Conservation (phyloP, 306 rosid genomes). For the Comarum palustre region DNA sequence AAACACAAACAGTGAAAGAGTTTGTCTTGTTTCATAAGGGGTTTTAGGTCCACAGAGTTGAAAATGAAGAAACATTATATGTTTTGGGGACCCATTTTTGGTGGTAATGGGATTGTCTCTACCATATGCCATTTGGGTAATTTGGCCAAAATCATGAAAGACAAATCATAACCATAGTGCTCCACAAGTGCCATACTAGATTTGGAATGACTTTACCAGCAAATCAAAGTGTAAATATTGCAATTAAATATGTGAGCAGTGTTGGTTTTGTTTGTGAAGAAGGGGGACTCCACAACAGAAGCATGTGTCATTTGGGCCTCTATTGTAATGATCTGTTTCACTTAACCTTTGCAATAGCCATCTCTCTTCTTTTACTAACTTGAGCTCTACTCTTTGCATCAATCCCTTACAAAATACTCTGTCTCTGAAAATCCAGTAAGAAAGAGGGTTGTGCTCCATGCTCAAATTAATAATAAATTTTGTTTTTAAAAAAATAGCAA, state of each 20-base stretch:
- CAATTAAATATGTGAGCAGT: background rate
- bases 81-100: background rate
- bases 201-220: background rate
- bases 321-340: slow-evolving; percentile 55
- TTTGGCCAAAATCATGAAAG: slow-evolving; percentile 14
- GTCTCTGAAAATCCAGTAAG: slow-evolving; percentile 28
- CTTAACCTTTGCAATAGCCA: slow-evolving; percentile 12
- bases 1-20: background rate
- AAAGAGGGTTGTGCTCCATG: slow-evolving; percentile 20
- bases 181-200: background rate
- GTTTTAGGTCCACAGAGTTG: background rate
- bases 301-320: slow-evolving; percentile 52
- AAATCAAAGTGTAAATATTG: background rate
- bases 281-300: slow-evolving; percentile 68
- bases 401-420: slow-evolving; percentile 72
- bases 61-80: background rate
- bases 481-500: background rate
- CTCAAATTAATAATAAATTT: background rate
- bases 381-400: slow-evolving; percentile 63
- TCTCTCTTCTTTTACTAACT: slow-evolving; percentile 35
- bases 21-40: background rate
- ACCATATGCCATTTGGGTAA: background rate
- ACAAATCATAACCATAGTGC: background rate
- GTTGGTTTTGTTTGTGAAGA: slow-evolving; percentile 12
- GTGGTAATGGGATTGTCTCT: slow-evolving; percentile 6